These are phyloP conservation scores for Podila epicladia DNA, from an alignment of 192 early-diverging fungal genomes.

Conservation along the genomic window DNA sequence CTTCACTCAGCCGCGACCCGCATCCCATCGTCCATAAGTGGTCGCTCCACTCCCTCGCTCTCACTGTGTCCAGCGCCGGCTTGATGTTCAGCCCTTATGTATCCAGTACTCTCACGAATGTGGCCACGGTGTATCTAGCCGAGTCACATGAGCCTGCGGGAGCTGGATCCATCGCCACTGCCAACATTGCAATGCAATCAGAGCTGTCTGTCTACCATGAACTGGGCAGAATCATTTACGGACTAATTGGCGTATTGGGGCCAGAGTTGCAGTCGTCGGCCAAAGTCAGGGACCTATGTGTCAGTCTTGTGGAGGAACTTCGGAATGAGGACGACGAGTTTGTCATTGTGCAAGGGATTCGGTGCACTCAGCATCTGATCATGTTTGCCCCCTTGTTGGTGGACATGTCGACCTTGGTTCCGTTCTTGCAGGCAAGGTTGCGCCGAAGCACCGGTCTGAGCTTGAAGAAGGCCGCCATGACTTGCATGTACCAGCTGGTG, in stretches of 20 bases:
- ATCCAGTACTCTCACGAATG: slow-evolving; percentile 84
- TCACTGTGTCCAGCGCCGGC: slow-evolving; percentile 89
- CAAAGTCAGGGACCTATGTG: slow-evolving; percentile 81
- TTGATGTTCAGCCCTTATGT: slow-evolving; percentile 93
- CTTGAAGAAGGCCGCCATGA: slow-evolving; percentile 79
- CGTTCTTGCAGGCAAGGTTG: slow-evolving; percentile 81
- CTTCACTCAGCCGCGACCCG: slow-evolving; percentile 90
- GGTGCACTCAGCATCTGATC: slow-evolving; percentile 88
- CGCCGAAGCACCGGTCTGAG: slow-evolving; percentile 60
- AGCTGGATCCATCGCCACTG: slow-evolving; percentile 70
- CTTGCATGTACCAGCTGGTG: slow-evolving; percentile 87
- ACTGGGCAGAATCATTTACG: slow-evolving; percentile 90
- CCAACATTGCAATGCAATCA: slow-evolving; percentile 65
- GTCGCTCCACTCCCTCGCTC: slow-evolving; percentile 86
- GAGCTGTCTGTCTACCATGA: slow-evolving; percentile 73
- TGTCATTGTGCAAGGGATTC: slow-evolving; percentile 85
- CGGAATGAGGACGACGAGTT: slow-evolving; percentile 78
- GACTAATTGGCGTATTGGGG: slow-evolving; percentile 88
- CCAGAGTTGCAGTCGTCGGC: slow-evolving; percentile 86
- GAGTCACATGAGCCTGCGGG: slow-evolving; percentile 84
- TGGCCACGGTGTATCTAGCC: slow-evolving; percentile 89
- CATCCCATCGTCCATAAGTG: slow-evolving; percentile 95
- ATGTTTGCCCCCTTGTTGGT: slow-evolving; percentile 87
- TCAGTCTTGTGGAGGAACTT: slow-evolving; percentile 82
- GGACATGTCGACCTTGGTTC: slow-evolving; percentile 71